Conservation (phyloP, 306 rosid species). For the Medicago ruthenica region DNA sequence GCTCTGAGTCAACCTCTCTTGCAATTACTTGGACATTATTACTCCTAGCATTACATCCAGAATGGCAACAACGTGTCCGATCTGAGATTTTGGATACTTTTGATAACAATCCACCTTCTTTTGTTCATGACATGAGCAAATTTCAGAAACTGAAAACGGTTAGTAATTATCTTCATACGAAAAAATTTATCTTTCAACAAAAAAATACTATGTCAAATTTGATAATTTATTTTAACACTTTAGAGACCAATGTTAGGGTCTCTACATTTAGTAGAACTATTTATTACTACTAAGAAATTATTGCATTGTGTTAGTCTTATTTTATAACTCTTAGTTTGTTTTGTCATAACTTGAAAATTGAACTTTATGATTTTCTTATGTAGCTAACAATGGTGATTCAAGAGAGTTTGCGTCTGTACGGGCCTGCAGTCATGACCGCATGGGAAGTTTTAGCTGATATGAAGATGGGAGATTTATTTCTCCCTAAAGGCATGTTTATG, state of each 20-base stretch:
- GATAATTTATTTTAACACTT: too few relatives aligned
- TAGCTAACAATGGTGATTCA: slow-evolving; percentile 55
- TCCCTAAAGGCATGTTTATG: slow-evolving; percentile 47
- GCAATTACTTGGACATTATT: slow-evolving; percentile 44
- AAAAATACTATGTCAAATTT: too few relatives aligned
- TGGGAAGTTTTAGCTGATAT: slow-evolving; percentile 44
- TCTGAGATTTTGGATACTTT: slow-evolving; percentile 41
- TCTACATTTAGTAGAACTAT: too few relatives aligned
- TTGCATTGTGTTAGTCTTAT: too few relatives aligned
- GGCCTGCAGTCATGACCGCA: slow-evolving; percentile 20
- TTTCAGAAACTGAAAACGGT: slow-evolving; percentile 44
- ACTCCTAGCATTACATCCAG: slow-evolving; percentile 41
- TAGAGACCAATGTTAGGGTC: too few relatives aligned
- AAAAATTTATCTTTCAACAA: too few relatives aligned
- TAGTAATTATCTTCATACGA: too few relatives aligned
- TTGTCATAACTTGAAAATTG: too few relatives aligned
- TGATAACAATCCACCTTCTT: not conserved
- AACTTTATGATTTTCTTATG: not conserved
- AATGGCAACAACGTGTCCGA: slow-evolving; percentile 47
- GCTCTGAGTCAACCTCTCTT: slow-evolving; percentile 40
- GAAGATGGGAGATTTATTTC: slow-evolving; percentile 38
- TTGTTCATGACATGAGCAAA: slow-evolving; percentile 25
- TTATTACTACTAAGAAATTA: too few relatives aligned
- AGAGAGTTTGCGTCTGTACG: slow-evolving; percentile 49
- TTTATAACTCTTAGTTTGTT: too few relatives aligned